A percentile compares a stretch with the other conserved stretches of the same genome.
Conservation (phyloP, 1,284 basidiomycete species). For the Lentinula novae-zelandiae region DNA sequence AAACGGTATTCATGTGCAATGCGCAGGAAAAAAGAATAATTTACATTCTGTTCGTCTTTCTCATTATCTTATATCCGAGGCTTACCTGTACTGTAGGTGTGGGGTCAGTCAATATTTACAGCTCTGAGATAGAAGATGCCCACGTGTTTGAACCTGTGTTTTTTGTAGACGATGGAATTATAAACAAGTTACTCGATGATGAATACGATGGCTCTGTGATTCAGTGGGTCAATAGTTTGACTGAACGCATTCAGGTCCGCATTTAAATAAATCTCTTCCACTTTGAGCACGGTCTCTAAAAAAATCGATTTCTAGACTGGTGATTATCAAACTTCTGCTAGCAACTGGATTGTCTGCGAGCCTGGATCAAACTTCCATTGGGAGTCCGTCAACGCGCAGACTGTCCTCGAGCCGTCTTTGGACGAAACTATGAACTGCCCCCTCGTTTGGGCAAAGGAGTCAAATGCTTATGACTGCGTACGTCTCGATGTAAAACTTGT, state of each 20-base stretch:
- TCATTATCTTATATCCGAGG: not conserved
- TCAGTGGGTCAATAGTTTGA: slow-evolving; percentile 41
- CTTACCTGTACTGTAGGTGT: slow-evolving; percentile 20
- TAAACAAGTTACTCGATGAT: slow-evolving; percentile 38
- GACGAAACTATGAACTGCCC: not conserved
- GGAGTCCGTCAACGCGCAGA: not conserved
- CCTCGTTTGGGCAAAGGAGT: slow-evolving; percentile 40
- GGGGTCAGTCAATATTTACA: slow-evolving; percentile 22
- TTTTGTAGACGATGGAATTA: slow-evolving; percentile 40
- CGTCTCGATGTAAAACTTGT: slow-evolving; percentile 17
- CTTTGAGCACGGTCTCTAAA: not conserved
- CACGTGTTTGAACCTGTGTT: not conserved
- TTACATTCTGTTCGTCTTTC: slow-evolving; percentile 41
- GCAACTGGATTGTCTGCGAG: not conserved
- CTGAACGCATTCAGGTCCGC: slow-evolving; percentile 38
- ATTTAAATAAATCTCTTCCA: not conserved
- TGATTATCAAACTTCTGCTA: slow-evolving; percentile 21
- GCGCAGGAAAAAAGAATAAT: slow-evolving; percentile 40
- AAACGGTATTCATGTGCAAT: slow-evolving; percentile 37
- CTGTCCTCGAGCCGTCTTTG: not conserved
- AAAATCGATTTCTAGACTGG: slow-evolving; percentile 22
- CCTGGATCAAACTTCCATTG: not conserved
- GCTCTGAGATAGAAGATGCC: too few relatives aligned
- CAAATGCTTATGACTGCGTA: slow-evolving; percentile 51
- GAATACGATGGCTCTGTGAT: slow-evolving; percentile 35